Evolutionary conservation across 495 filamentous ascomycete genomes (phyloP).

Genomic region (Aspergillus sclerotioniger): DNA sequence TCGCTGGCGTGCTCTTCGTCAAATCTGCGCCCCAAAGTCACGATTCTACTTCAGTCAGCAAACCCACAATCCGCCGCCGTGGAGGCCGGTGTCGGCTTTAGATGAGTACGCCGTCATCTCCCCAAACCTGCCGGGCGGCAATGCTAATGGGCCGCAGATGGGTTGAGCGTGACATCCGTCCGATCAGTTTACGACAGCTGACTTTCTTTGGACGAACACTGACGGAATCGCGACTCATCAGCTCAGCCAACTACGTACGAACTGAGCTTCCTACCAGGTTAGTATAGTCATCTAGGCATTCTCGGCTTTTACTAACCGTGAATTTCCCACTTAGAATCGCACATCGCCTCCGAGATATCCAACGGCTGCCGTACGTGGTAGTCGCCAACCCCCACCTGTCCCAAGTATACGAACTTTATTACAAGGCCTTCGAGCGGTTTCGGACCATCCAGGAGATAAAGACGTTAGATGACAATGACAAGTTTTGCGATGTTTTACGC

Average conservation of each 20-base stretch:
- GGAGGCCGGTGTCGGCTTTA: conserved; percentile 77
- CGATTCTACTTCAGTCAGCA: conserved; percentile 26
- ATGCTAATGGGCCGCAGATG: conserved; percentile 54
- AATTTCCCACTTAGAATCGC: conserved; percentile 60
- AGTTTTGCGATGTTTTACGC: conserved; percentile 77
- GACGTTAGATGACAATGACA: conserved; percentile 86
- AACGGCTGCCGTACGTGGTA: conserved; percentile 92
- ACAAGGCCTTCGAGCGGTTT: conserved; percentile 87
- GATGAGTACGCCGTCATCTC: conserved; percentile 68
- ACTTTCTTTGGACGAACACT: conserved; percentile 92
- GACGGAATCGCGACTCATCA: conserved; percentile 84
- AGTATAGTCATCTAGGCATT: conserved; percentile 8
- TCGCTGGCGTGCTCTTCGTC: conserved; percentile 29
- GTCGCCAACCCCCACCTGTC: conserved; percentile 93
- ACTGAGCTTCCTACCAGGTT: conserved; percentile 90
- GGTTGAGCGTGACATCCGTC: conserved; percentile 79
- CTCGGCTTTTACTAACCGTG: background rate
- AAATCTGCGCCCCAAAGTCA: conserved; percentile 16
- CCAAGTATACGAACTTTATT: conserved; percentile 95
- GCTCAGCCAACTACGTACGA: conserved; percentile 95
- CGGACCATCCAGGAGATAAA: conserved; percentile 80
- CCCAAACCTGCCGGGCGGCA: conserved; percentile 15
- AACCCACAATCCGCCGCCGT: conserved; percentile 55
- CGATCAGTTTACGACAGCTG: conserved; percentile 86
- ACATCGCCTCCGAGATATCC: conserved; percentile 95